phyloP scores from a whole-genome alignment of 2,329 filamentous ascomycete species.

The Periconia sp. region DNA sequence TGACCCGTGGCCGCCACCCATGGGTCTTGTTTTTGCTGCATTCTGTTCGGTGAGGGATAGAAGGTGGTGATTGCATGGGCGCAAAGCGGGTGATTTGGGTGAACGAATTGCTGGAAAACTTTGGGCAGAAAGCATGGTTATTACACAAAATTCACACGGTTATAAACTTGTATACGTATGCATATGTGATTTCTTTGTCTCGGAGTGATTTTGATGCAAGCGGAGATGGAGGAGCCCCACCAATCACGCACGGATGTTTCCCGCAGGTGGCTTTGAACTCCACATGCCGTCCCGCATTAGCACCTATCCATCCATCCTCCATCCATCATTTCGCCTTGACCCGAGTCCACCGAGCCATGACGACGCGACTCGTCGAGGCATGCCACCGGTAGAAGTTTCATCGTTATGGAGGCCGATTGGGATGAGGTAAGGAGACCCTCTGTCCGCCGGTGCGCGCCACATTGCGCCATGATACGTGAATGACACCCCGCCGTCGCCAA shows the following conservation, averaged over 20 bases:
- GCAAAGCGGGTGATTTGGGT: neutral
- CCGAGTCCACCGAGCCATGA: neutral
- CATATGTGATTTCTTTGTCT: neutral
- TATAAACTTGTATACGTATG: neutral
- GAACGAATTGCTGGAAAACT: neutral
- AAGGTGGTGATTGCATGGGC: neutral
- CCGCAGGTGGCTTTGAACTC: slow-evolving; percentile 18
- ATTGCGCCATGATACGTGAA: neutral
- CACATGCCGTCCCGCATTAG: slow-evolving; percentile 3
- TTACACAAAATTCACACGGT: neutral
- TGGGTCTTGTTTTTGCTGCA: neutral
- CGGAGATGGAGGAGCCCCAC: slow-evolving; percentile 11
- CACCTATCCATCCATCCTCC: too few relatives aligned
- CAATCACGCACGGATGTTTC: slow-evolving; percentile 15
- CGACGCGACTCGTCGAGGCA: slow-evolving; percentile 25
- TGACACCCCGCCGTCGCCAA: too few relatives aligned
- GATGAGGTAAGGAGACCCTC: slow-evolving; percentile 45
- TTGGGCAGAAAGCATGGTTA: neutral
- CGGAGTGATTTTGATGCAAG: neutral
- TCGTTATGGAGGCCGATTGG: slow-evolving; percentile 56
- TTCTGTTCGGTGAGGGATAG: neutral
- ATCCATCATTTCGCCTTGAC: too few relatives aligned
- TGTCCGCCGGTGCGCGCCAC: neutral
- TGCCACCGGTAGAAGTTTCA: slow-evolving; percentile 31
- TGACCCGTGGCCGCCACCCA: neutral